These are phyloP conservation scores for Mycena vitilis DNA, from an alignment of 768 basidiomycete genomes.

Conservation along the genomic window DNA sequence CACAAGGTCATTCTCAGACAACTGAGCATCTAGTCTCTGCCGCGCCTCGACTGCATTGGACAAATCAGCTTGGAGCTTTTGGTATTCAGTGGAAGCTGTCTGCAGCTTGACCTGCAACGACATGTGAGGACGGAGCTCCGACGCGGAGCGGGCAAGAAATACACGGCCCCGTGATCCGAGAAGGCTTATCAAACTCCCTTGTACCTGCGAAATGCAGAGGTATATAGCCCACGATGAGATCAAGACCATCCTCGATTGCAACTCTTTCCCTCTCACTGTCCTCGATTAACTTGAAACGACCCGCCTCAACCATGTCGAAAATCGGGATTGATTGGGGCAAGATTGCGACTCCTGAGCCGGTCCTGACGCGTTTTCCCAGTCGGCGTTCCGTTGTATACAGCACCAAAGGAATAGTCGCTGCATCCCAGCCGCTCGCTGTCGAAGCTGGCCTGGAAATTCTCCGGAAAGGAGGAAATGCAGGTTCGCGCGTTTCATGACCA, in stretches of 20 bases:
- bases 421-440: constrained; percentile 91
- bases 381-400: constrained; percentile 89
- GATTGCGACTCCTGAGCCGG: constrained; percentile 73
- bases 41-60: constrained; percentile 70
- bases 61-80: constrained; percentile 83
- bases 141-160: not conserved
- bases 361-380: constrained; percentile 80
- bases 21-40: constrained; percentile 83
- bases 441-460: constrained; percentile 94
- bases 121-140: constrained; percentile 47
- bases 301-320: constrained; percentile 44
- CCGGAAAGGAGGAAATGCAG: constrained; percentile 94
- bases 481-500: constrained; percentile 51
- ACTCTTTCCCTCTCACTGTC: not conserved
- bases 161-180: constrained; percentile 16
- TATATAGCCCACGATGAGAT: constrained; percentile 4
- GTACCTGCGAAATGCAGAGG: not conserved
- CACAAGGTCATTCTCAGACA: constrained; percentile 92
- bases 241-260: constrained; percentile 4
- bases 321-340: constrained; percentile 64
- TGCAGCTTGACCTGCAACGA: constrained; percentile 74
- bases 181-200: not conserved
- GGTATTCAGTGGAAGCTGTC: constrained; percentile 76
- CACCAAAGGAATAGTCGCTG: constrained; percentile 88
- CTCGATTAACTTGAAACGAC: not conserved